Conservation (phyloP, 164 flowering plant species). For the Amborella trichopoda region DNA sequence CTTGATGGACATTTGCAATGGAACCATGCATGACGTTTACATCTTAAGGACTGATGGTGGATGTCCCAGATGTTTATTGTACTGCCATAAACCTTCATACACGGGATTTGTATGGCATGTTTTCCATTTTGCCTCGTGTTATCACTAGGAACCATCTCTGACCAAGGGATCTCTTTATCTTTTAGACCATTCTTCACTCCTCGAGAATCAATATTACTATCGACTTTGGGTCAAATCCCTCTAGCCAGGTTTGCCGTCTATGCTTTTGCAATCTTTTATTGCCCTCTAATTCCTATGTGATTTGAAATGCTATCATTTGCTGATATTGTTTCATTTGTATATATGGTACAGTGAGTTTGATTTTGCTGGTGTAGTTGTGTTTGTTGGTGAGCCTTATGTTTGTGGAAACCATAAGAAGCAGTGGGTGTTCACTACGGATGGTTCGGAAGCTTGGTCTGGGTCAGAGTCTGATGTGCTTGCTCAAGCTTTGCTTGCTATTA, state of each 20-base stretch:
- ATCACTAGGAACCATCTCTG: no score
- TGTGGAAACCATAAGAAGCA: conserved; percentile 58
- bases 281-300: no score
- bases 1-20: no score
- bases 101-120: neutral
- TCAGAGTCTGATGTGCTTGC: conserved; percentile 22
- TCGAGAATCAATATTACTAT: conserved; percentile 42
- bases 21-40: no score
- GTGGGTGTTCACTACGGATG: conserved; percentile 92
- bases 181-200: conserved; percentile 73
- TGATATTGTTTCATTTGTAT: conserved; percentile 8
- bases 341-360: conserved; percentile 90
- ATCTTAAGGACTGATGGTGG: no score
- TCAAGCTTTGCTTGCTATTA: conserved; percentile 64
- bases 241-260: conserved; percentile 39
- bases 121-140: neutral
- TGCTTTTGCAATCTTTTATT: conserved; percentile 2
- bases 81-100: no score
- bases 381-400: conserved; percentile 61
- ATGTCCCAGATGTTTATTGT: no score
- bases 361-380: conserved; percentile 57
- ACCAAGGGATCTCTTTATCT: conserved; percentile 6
- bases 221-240: conserved; percentile 68
- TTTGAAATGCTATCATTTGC: no score
- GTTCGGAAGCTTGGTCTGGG: conserved; percentile 23